These are phyloP conservation scores for Yamadazyma nakazawae DNA, from an alignment of 805 yeast species.

Conservation along the genomic window DNA sequence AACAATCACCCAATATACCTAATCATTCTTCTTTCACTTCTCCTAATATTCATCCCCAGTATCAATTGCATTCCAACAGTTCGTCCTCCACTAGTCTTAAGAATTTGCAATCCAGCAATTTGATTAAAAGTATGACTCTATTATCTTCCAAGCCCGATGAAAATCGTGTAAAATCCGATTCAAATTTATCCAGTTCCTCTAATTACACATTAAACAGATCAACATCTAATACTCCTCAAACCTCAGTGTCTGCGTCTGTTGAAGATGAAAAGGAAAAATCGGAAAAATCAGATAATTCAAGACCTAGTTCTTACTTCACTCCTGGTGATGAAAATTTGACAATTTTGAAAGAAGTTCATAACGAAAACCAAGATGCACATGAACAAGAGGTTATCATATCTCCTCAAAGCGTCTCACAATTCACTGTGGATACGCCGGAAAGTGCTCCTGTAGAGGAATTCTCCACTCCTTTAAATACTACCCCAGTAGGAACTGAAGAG, in stretches of 20 bases:
- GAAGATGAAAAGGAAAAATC: constrained; percentile 7
- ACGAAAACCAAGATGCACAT: constrained; percentile 2
- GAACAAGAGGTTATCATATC: neutral
- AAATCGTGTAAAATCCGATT: constrained; percentile 7
- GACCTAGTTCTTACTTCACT: constrained; percentile 6
- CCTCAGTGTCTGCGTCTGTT: constrained; percentile 9
- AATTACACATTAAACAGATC: constrained; percentile 12
- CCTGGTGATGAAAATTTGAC: constrained; percentile 4
- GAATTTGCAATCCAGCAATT: constrained; percentile 13
- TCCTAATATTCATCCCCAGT: neutral
- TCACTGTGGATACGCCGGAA: constrained; percentile 5
- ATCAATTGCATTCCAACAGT: constrained; percentile 10
- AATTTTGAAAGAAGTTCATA: constrained; percentile 4
- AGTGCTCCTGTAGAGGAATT: constrained; percentile 3
- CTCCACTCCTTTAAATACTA: constrained; percentile 4
- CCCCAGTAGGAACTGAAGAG: neutral
- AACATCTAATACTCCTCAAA: constrained; percentile 14
- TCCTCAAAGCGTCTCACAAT: neutral
- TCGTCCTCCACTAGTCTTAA: constrained; percentile 16
- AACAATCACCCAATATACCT: neutral
- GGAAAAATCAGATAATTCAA: constrained; percentile 5
- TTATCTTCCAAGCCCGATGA: constrained; percentile 11
- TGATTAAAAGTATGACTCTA: constrained; percentile 8
- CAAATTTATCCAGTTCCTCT: constrained; percentile 8
- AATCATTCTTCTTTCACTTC: neutral